Evolutionary conservation across 2,329 filamentous ascomycete species (phyloP), one percentile per base, ranked within the genome.

Genomic region (Hymenoscyphus repandus): DNA sequence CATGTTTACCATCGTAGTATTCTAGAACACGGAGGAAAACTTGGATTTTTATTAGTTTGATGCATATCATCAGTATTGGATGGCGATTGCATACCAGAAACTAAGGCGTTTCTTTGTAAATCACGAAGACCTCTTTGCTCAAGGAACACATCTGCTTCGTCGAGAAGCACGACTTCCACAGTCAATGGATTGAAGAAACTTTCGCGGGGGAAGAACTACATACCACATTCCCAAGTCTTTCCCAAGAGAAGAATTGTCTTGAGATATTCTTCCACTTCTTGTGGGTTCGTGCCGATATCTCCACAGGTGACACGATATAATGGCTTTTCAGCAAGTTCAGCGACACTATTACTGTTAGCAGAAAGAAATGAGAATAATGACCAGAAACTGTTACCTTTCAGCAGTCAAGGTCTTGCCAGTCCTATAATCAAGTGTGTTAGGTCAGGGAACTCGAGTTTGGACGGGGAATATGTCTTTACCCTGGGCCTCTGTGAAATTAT

Each of bases 241-340:
- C 53, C 58, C 2, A 59, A 48, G 32, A 49, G 27, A 3, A 63
- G 41, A 15, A 61, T 50, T 2, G 49, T 41, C 36, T 61, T 43
- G 2, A 63, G 49, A 43, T 65, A 62, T 36, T 47, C 70, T 64
- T 91, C 87, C 0, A 91, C 75, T 13, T 77, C 76, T 52, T 77
- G 74, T 0, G 83, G 77, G 48, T 84, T 78, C 1, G 81, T 70
- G 20, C 87, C 86, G 0, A 91, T 75, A 63, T 90, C 86, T 30
- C 86, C 86, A 0, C 85, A 85, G 53, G 70, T 72, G 42, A 80
- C 70, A 20, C 69, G 70, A 57, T 78, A 78, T 2, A 80, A 68
- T 1, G 76, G 78, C 36, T 71, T 70, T 40, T 68, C 66, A 54
- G 74, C 72, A 56, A 71, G 67, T 64, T 79, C 76, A 1, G 76